Percentiles rank a stretch among this genome's conserved stretches.
Conservation (phyloP, 768 basidiomycete genomes). For the Mycena crocata region DNA sequence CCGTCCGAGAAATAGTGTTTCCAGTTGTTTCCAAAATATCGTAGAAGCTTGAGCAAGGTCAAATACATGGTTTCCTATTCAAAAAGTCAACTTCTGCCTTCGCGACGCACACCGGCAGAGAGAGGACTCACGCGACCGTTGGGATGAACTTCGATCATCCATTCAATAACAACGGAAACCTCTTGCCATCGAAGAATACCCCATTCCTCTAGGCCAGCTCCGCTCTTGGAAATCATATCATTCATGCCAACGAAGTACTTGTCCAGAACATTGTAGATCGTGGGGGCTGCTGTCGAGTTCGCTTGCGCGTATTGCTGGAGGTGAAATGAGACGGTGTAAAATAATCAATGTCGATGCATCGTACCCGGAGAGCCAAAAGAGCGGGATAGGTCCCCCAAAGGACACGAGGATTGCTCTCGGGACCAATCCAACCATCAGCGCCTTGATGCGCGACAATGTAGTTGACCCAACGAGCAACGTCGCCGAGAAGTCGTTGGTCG, state of each 20-base stretch:
- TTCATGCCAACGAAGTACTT: constrained; percentile 28
- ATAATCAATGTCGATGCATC: not conserved
- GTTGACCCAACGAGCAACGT: constrained; percentile 28
- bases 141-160: constrained; percentile 29
- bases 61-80: constrained; percentile 26
- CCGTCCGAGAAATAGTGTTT: constrained; percentile 14
- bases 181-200: constrained; percentile 29
- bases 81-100: not conserved
- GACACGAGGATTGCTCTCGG: constrained; percentile 28
- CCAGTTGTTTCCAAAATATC: constrained; percentile 21
- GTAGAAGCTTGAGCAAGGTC: constrained; percentile 20
- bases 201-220: constrained; percentile 28
- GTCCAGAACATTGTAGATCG: constrained; percentile 18
- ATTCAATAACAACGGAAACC: constrained; percentile 21
- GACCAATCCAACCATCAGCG: constrained; percentile 29
- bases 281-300: constrained; percentile 28
- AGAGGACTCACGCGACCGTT: constrained; percentile 21
- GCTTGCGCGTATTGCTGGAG: constrained; percentile 30
- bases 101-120: not conserved
- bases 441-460: constrained; percentile 26
- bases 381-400: constrained; percentile 32
- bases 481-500: constrained; percentile 28
- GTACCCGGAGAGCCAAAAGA: constrained; percentile 25
- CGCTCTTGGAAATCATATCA: constrained; percentile 21
- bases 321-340: not conserved